A percentile compares a stretch with the other conserved stretches of the same genome.
These are phyloP conservation scores for Candida insectalens DNA, from an alignment of 805 yeast species.

Conservation along the genomic window DNA sequence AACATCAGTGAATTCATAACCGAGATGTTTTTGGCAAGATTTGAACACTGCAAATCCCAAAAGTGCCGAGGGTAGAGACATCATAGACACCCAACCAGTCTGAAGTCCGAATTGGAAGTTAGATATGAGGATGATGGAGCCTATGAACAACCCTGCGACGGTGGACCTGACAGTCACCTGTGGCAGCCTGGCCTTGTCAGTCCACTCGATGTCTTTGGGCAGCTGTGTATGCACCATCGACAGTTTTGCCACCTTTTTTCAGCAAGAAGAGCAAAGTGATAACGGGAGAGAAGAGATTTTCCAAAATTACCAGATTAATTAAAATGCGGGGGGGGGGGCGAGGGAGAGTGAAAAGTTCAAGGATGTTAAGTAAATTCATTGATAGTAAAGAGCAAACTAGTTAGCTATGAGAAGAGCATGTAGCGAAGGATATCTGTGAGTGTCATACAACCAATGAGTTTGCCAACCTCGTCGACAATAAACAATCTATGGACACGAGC, in stretches of 20 bases:
- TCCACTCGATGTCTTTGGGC: slow-evolving; percentile 23
- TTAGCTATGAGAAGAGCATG: slow-evolving; percentile 58
- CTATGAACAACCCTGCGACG: slow-evolving; percentile 71
- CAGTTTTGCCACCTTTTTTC: too few species aligned
- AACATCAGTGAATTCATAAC: slow-evolving; percentile 64
- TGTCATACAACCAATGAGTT: slow-evolving; percentile 74
- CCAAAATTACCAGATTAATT: too few species aligned
- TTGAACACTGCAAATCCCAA: slow-evolving; percentile 80
- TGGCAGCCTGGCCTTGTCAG: slow-evolving; percentile 40
- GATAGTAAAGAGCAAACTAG: too few species aligned
- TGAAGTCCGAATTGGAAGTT: slow-evolving; percentile 95
- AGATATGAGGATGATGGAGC: slow-evolving; percentile 76
- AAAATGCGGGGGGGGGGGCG: too few species aligned
- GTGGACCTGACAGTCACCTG: slow-evolving; percentile 72
- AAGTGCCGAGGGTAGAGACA: slow-evolving; percentile 91
- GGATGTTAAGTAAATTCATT: too few species aligned
- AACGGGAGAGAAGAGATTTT: too few species aligned
- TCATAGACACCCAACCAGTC: slow-evolving; percentile 99
- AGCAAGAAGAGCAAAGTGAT: too few species aligned
- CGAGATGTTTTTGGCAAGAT: slow-evolving; percentile 28
- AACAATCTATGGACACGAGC: slow-evolving; percentile 86
- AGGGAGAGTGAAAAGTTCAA: too few species aligned
- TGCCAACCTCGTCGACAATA: slow-evolving; percentile 80
- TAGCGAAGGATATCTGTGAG: slow-evolving; percentile 85
- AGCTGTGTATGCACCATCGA: background rate